Evolutionary conservation across 2,329 filamentous ascomycete genomes (phyloP).

Genomic region (Penicillium polonicum): DNA sequence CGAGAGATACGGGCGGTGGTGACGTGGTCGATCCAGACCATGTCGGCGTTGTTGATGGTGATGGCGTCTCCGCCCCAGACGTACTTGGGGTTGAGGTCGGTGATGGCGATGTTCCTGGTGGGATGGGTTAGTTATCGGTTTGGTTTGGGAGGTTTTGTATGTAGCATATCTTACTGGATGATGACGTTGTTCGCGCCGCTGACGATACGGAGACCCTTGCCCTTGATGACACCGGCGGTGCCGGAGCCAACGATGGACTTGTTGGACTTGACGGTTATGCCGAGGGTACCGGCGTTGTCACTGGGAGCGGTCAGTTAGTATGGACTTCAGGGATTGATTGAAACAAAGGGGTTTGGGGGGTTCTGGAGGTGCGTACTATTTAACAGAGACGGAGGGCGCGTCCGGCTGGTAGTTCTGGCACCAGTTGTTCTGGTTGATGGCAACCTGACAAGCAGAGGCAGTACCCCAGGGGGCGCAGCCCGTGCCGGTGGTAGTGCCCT

Average conservation of each 20-base stretch:
- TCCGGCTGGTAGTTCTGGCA: slow-evolving; percentile 60
- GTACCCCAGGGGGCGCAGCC: slow-evolving; percentile 62
- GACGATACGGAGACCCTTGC: slow-evolving; percentile 56
- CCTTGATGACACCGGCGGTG: slow-evolving; percentile 55
- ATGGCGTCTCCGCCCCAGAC: slow-evolving; percentile 63
- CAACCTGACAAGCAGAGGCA: slow-evolving; percentile 54
- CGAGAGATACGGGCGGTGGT: slow-evolving; percentile 58
- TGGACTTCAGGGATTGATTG: background rate
- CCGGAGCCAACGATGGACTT: slow-evolving; percentile 59
- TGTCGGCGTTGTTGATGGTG: slow-evolving; percentile 48
- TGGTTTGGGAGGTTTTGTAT: background rate
- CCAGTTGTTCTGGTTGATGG: slow-evolving; percentile 61
- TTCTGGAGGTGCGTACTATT: slow-evolving; percentile 25
- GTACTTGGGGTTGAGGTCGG: slow-evolving; percentile 57
- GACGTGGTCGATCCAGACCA: slow-evolving; percentile 54
- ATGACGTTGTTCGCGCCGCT: slow-evolving; percentile 56
- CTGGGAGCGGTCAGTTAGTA: slow-evolving; percentile 6
- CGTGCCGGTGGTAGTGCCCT: slow-evolving; percentile 51
- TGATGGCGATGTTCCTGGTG: slow-evolving; percentile 52
- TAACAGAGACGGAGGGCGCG: slow-evolving; percentile 47
- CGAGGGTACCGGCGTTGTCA: slow-evolving; percentile 53
- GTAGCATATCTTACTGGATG: slow-evolving; percentile 44
- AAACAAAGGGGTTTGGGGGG: fast-evolving
- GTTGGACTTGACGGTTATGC: slow-evolving; percentile 56
- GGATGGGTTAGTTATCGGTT: slow-evolving; percentile 1